phyloP scores from a whole-genome alignment of 2,329 filamentous ascomycete genomes.

The Cladosporium cucumerinum region DNA sequence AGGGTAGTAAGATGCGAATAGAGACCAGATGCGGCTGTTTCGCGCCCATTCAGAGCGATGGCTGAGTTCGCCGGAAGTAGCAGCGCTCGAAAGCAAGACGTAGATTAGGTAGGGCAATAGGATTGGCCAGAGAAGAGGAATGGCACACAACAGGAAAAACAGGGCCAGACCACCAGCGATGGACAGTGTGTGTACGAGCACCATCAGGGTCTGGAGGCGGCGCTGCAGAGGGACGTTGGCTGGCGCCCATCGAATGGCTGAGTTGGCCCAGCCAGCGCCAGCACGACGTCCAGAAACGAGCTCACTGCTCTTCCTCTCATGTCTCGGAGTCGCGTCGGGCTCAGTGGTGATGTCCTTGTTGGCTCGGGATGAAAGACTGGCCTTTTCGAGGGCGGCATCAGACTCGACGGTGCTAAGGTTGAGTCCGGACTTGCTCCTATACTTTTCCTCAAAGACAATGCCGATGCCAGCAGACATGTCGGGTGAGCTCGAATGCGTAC shows the following conservation, averaged over 20 bases:
- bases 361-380: slow-evolving; percentile 32
- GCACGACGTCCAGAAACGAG: slow-evolving; percentile 52
- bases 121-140: slow-evolving; percentile 86
- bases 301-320: slow-evolving; percentile 33
- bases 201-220: slow-evolving; percentile 48
- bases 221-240: slow-evolving; percentile 62
- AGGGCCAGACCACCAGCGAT: slow-evolving; percentile 58
- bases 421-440: slow-evolving; percentile 42
- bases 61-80: slow-evolving; percentile 69
- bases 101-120: slow-evolving; percentile 77
- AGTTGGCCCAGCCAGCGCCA: slow-evolving; percentile 51
- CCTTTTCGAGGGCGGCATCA: slow-evolving; percentile 21
- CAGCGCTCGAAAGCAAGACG: slow-evolving; percentile 73
- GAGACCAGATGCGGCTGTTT: slow-evolving; percentile 72
- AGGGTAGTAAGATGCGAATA: slow-evolving; percentile 92
- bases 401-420: slow-evolving; percentile 46
- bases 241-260: slow-evolving; percentile 77
- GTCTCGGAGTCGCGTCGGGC: slow-evolving; percentile 19
- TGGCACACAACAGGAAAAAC: slow-evolving; percentile 89
- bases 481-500: background rate
- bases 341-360: slow-evolving; percentile 27
- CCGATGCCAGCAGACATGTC: background rate
- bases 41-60: slow-evolving; percentile 74
- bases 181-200: slow-evolving; percentile 49
- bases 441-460: slow-evolving; percentile 12